Conservation (phyloP, 2,329 filamentous ascomycete genomes). For the Fusarium tupiense region DNA sequence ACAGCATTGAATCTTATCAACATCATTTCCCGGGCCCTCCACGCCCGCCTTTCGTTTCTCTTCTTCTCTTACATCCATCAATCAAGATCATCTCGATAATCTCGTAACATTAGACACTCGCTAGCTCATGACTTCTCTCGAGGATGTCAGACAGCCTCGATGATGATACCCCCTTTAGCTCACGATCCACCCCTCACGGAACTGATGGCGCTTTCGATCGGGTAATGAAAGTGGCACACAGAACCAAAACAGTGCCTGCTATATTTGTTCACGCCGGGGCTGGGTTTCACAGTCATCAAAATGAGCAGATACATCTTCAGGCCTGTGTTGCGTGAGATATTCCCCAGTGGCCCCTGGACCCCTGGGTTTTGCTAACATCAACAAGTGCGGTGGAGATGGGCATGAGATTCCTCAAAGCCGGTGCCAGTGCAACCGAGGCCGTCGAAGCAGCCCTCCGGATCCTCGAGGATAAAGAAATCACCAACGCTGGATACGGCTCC, state of each 20-base stretch:
- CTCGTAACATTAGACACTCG: background rate
- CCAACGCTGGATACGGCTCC: constrained; percentile 95
- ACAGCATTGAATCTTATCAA: constrained; percentile 11
- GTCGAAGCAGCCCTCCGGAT: constrained; percentile 88
- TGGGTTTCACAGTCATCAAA: constrained; percentile 88
- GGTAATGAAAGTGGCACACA: constrained; percentile 49
- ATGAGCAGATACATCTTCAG: constrained; percentile 84
- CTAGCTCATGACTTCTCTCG: constrained; percentile 37
- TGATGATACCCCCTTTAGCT: constrained; percentile 52
- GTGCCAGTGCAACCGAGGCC: constrained; percentile 84
- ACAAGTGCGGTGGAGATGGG: constrained; percentile 84
- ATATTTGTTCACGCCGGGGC: constrained; percentile 97
- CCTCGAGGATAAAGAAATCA: constrained; percentile 94
- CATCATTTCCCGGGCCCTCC: background rate
- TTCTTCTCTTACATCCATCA: background rate
- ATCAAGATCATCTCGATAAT: background rate
- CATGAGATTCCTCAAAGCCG: constrained; percentile 82
- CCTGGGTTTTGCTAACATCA: constrained; percentile 8
- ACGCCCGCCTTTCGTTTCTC: background rate
- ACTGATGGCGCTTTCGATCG: constrained; percentile 56
- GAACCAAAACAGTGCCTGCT: constrained; percentile 63
- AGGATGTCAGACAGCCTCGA: constrained; percentile 47
- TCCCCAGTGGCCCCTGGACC: background rate
- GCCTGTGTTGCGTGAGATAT: constrained; percentile 84
- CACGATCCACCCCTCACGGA: constrained; percentile 57